Evolutionary conservation across 306 rosid species (phyloP).

Genomic region (Acacia acuminata): DNA sequence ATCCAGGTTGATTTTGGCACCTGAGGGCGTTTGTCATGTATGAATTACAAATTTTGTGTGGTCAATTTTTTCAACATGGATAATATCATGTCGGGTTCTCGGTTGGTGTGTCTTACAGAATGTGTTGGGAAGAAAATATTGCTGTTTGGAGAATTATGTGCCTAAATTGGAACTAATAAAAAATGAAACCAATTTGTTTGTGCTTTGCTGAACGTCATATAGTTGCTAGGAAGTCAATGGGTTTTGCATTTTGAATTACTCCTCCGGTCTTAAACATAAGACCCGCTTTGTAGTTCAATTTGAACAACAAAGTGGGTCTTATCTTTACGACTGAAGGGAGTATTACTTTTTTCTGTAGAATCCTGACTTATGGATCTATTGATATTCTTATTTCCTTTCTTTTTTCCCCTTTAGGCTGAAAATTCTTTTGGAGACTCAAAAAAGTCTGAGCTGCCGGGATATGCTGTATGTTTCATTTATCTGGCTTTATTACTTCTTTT

Average conservation of each 20-base stretch:
- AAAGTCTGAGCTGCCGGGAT: slow-evolving; percentile 71
- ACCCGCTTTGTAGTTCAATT: too few relatives aligned
- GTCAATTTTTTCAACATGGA: not conserved
- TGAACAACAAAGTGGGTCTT: too few relatives aligned
- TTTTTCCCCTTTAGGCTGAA: slow-evolving; percentile 42
- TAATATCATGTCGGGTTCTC: not conserved
- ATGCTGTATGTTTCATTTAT: slow-evolving; percentile 53
- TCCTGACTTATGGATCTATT: not conserved
- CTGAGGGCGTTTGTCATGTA: not conserved
- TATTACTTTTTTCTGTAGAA: not conserved
- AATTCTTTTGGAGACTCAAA: slow-evolving; percentile 43
- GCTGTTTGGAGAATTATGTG: not conserved
- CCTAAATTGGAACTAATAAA: not conserved
- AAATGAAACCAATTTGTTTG: not conserved
- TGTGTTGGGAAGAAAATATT: not conserved
- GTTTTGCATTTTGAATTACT: not conserved
- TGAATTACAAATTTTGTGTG: not conserved
- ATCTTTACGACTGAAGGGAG: too few relatives aligned
- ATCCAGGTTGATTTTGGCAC: not conserved
- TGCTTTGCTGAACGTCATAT: too few relatives aligned
- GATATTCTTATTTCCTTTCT: not conserved
- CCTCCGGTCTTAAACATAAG: too few relatives aligned
- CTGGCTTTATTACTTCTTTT: slow-evolving; percentile 15
- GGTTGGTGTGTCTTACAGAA: not conserved
- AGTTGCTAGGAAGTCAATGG: slow-evolving; percentile 8